These are phyloP conservation scores for Tripterygium wilfordii DNA, from an alignment of 177 flowering plant genomes.

Conservation along the genomic window DNA sequence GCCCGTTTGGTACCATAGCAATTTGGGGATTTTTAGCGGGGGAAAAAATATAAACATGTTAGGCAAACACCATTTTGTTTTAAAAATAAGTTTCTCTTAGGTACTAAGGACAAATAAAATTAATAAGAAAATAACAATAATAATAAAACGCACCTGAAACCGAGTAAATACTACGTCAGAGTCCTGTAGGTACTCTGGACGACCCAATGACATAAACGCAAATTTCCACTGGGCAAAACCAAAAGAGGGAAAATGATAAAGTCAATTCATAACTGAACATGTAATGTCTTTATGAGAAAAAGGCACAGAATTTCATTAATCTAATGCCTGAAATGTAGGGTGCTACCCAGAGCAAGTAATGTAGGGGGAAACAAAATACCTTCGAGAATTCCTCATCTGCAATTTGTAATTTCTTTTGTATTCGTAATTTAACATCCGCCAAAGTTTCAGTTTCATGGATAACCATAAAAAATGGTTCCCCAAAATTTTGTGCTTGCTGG, in stretches of 20 bases:
- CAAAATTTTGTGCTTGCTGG: constrained; percentile 93
- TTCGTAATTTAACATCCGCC: constrained; percentile 71
- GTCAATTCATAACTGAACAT: neutral
- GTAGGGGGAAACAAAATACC: constrained; percentile 25
- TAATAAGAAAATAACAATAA: neutral
- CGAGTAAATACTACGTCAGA: constrained; percentile 66
- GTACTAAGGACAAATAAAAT: no score
- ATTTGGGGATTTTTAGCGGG: no score
- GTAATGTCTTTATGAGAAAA: neutral
- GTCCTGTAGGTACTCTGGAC: constrained; percentile 82
- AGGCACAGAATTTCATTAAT: neutral
- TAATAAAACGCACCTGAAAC: constrained; percentile 54
- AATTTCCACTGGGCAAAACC: constrained; percentile 75
- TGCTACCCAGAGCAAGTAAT: neutral
- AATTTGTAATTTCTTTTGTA: constrained; percentile 84
- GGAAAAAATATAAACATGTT: no score
- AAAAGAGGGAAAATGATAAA: neutral
- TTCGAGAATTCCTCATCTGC: constrained; percentile 84
- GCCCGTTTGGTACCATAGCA: no score
- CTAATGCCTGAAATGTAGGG: neutral
- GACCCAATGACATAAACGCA: constrained; percentile 81
- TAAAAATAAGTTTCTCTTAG: no score
- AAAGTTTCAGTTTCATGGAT: constrained; percentile 86
- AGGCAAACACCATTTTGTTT: no score
- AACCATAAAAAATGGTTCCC: constrained; percentile 89